Conservation (phyloP, 2,329 filamentous ascomycete genomes). For the Pseudogymnoascus sp. region DNA sequence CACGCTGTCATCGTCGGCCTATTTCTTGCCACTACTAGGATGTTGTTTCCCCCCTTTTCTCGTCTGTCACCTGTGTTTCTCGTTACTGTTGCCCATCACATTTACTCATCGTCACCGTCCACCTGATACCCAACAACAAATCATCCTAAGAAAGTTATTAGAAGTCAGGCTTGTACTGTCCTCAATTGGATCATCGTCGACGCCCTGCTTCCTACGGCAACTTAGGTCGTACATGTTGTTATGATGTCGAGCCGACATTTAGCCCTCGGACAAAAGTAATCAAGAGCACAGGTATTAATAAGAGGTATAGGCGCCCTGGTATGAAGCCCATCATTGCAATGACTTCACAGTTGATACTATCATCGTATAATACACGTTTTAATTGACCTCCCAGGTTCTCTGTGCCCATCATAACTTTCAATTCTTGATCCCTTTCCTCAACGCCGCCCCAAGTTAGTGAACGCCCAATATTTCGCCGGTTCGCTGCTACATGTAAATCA, state of each 20-base stretch:
- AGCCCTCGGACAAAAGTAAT: neutral
- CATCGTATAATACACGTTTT: conserved; percentile 1
- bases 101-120: too few species aligned
- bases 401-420: neutral
- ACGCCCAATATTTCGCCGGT: conserved; percentile 1
- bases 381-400: neutral
- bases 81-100: neutral
- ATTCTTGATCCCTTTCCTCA: neutral
- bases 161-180: too few species aligned
- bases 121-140: too few species aligned
- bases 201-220: too few species aligned
- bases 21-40: neutral
- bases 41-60: neutral
- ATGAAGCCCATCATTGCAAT: neutral
- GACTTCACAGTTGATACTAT: neutral
- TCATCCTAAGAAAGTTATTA: too few species aligned
- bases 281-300: neutral
- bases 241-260: neutral
- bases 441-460: conserved; percentile 1
- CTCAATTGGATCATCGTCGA: too few species aligned
- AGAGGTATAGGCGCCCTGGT: neutral
- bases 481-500: conserved; percentile 10
- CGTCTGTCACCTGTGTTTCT: neutral
- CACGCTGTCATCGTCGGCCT: too few species aligned
- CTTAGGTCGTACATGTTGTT: too few species aligned